Base-by-base conservation (phyloP, 805 yeast species). In the Pichia rugopelliculosa region DNA sequence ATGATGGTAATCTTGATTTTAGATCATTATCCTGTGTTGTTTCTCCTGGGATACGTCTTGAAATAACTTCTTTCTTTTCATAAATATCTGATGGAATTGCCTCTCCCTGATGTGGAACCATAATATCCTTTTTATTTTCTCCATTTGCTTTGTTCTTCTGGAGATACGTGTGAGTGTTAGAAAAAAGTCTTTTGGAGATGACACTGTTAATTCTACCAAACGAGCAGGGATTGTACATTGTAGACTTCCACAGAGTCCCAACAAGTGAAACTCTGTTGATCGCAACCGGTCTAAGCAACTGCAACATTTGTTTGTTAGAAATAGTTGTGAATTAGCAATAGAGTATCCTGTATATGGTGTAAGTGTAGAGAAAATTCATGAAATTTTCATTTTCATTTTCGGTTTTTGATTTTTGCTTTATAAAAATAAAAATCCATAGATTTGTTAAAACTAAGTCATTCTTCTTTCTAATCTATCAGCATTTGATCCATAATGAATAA, bases 1-100 rank as follows among this genome's bases (percentile, higher is more conserved):
- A 52, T 42, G 71, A 68, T 4, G 93, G 93, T 1, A 86, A 55
- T 33, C 93, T 65, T 44, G 82, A 80, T n/a, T 59, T 53, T 37
- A 80, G 49, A 1, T 74, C 73, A 58, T 85, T 74, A 3, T 70
- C 54, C 45, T 66, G 70, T n/a, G 48, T 46, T 3, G 59, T 51
- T 51, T 76, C 81, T 2, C 84, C 84, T 0, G 84, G 84, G n/a
- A 79, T 75, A 56, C 77, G 77, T 43, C 57, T 45, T 12, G 54
- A 65, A 65, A 60, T 65, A 46, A 74, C 53, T 54, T 59, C 60
- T 39, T 55, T 41, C 45, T 57, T 52, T 44, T 59, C 61, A 41
- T 53, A 54, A 6, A 53, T n/a, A 15, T 62, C 61, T 7, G 61
- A 53, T 3, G 60, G 41, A 20, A 48, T 47, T 17, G 39, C 45